Conservation (phyloP, 768 basidiomycete species). For the Boletales sp. region DNA sequence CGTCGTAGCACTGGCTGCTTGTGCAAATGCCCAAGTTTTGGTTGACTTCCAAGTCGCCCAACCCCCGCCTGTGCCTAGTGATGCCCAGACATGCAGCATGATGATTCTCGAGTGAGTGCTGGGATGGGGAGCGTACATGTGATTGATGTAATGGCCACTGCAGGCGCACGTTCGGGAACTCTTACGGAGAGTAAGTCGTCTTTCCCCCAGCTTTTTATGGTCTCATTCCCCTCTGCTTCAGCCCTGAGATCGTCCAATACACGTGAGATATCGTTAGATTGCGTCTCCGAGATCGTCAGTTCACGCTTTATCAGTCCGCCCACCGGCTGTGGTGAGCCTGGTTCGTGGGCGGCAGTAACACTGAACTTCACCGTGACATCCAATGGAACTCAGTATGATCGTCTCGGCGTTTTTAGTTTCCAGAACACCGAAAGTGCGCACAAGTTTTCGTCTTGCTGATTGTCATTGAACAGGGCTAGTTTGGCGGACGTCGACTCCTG, state of each 20-base stretch:
- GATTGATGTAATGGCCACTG: neutral
- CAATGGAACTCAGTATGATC: conserved; percentile 75
- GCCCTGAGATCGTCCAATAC: conserved; percentile 62
- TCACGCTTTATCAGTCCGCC: conserved; percentile 51
- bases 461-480: conserved; percentile 36
- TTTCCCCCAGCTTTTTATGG: neutral
- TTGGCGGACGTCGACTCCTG: conserved; percentile 79
- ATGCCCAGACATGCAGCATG: conserved; percentile 60
- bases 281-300: neutral
- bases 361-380: conserved; percentile 76
- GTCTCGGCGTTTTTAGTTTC: conserved; percentile 70
- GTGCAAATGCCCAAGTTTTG: conserved; percentile 28
- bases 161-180: conserved; percentile 71
- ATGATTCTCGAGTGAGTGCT: conserved; percentile 56
- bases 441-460: neutral
- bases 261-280: conserved; percentile 36
- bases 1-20: conserved; percentile 4
- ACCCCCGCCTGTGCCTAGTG: conserved; percentile 63
- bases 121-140: neutral
- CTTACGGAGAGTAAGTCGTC: conserved; percentile 57
- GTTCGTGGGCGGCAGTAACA: conserved; percentile 73
- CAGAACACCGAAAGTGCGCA: conserved; percentile 71
- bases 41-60: conserved; percentile 71
- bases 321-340: conserved; percentile 62
- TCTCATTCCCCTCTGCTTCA: conserved; percentile 20